A percentile compares a stretch with the other conserved stretches of the same genome.
These are phyloP conservation scores for Boletus semigastroideus DNA, from an alignment of 1,284 basidiomycete genomes.

Conservation along the genomic window DNA sequence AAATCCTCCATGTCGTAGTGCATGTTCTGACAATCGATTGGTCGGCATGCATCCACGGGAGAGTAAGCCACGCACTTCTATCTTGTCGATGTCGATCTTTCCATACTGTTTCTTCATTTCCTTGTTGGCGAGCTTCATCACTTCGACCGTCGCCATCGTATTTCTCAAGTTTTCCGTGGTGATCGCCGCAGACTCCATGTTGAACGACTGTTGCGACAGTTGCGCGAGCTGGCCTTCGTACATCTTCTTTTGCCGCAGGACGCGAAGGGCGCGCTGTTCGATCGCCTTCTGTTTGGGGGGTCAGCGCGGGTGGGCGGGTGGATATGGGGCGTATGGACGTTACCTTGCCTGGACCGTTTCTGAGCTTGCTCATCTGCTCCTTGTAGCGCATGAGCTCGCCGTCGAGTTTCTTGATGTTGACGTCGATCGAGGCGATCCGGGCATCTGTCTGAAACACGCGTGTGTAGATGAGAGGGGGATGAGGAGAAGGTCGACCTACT, in stretches of 20 bases:
- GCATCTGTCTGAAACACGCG: conserved; percentile 73
- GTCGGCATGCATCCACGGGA: neutral
- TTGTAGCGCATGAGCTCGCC: conserved; percentile 92
- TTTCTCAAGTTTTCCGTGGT: conserved; percentile 97
- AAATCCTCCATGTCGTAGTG: conserved; percentile 99
- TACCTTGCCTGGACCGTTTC: conserved; percentile 95
- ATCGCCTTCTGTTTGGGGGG: conserved; percentile 70
- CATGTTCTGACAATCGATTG: conserved; percentile 59
- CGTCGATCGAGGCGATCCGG: conserved; percentile 88
- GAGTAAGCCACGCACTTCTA: conserved; percentile 66
- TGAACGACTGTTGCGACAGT: conserved; percentile 94
- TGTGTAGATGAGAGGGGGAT: conserved; percentile 8
- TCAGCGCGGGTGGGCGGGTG: neutral
- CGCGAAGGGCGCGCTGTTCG: conserved; percentile 92
- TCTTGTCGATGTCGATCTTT: conserved; percentile 97
- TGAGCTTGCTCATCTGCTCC: conserved; percentile 94
- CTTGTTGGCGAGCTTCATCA: conserved; percentile 97
- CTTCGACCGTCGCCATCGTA: conserved; percentile 99
- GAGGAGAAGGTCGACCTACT: conserved; percentile 45
- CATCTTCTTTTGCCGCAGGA: conserved; percentile 95
- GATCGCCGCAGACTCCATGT: conserved; percentile 97
- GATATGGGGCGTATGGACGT: conserved; percentile 9
- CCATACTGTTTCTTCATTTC: conserved; percentile 97
- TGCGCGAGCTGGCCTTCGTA: conserved; percentile 93
- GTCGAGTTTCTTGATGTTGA: conserved; percentile 97